Conservation (phyloP, 768 basidiomycete genomes). For the Tulasnella sp. region DNA sequence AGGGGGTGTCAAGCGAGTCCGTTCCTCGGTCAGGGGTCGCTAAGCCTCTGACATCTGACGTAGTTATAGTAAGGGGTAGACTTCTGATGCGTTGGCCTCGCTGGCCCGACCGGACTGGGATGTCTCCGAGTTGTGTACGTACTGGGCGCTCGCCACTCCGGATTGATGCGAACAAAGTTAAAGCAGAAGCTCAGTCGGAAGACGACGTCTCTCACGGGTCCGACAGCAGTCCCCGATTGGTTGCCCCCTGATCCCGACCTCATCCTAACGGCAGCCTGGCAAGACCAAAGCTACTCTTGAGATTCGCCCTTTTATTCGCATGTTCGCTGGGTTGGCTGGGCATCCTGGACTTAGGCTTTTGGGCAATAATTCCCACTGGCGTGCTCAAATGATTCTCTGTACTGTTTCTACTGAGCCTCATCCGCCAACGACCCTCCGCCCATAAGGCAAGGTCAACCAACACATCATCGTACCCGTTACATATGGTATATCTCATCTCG, state of each 20-base stretch:
- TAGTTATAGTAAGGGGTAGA: not conserved
- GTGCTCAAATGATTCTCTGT: too few relatives aligned
- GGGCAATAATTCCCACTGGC: too few relatives aligned
- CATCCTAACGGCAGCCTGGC: too few relatives aligned
- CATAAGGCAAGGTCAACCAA: not conserved
- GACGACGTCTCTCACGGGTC: not conserved
- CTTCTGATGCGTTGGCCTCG: constrained; percentile 64
- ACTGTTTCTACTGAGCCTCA: too few relatives aligned
- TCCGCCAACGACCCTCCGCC: not conserved
- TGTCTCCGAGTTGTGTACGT: not conserved
- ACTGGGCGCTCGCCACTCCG: not conserved
- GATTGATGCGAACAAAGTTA: not conserved
- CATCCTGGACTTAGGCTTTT: too few relatives aligned
- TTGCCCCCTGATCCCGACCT: not conserved
- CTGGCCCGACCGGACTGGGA: constrained; percentile 21
- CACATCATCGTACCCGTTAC: not conserved
- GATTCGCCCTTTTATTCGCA: too few relatives aligned
- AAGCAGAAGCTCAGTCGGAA: not conserved
- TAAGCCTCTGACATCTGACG: constrained; percentile 4
- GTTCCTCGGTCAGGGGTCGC: not conserved
- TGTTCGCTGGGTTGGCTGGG: too few relatives aligned
- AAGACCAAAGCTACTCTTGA: too few relatives aligned
- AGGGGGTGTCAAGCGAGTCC: not conserved
- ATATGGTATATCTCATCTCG: not conserved
- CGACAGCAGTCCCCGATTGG: not conserved